phyloP scores from a whole-genome alignment of 805 yeast species.

The Spathaspora boniae region DNA sequence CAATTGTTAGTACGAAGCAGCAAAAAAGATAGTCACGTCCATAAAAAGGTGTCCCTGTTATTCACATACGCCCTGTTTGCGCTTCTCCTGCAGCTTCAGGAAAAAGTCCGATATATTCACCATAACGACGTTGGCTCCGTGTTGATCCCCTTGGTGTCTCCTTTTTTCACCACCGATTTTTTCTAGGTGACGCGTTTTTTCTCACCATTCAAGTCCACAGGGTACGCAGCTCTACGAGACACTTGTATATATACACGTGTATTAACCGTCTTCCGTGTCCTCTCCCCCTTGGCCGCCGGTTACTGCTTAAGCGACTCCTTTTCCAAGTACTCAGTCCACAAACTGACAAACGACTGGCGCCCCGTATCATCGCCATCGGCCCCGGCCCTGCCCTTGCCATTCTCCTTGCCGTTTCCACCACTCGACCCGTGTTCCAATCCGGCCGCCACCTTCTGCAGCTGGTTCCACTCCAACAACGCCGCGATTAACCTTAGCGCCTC shows the following conservation, averaged over 20 bases:
- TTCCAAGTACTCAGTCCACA: conserved; percentile 80
- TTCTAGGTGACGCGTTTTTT: no score
- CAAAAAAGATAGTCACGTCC: neutral
- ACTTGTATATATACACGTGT: no score
- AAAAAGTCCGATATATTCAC: conserved; percentile 9
- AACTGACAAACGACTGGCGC: conserved; percentile 58
- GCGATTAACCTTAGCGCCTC: conserved; percentile 86
- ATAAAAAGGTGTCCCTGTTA: neutral
- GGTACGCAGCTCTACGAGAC: no score
- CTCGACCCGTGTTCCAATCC: conserved; percentile 50
- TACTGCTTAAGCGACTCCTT: no score
- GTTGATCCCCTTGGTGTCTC: no score
- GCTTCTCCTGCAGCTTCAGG: conserved; percentile 4
- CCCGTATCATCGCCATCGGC: conserved; percentile 14
- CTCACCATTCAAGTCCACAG: no score
- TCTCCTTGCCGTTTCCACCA: conserved; percentile 15
- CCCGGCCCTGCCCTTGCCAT: conserved; percentile 9
- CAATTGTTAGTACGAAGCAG: conserved; percentile 4
- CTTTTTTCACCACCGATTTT: no score
- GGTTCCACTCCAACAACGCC: conserved; percentile 86
- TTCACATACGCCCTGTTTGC: conserved; percentile 1
- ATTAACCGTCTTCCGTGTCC: no score
- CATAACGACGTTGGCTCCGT: no score
- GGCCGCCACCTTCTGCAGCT: conserved; percentile 68
- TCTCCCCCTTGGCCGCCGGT: no score